These are phyloP conservation scores for Anacardium occidentale DNA, from an alignment of 345 rosid species.

Conservation along the genomic window DNA sequence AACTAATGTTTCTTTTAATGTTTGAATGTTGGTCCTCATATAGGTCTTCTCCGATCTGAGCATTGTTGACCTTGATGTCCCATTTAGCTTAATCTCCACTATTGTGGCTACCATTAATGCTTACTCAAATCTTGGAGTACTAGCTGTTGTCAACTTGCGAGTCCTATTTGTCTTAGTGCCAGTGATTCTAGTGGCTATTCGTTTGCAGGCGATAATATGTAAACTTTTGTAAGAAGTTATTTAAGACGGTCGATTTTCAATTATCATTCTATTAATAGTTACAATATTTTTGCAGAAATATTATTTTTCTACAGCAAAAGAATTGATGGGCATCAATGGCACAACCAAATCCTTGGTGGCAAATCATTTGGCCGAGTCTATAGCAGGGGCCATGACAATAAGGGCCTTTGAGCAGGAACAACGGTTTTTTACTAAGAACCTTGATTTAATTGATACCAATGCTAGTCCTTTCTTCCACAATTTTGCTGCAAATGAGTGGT, in stretches of 20 bases:
- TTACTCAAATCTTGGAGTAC: constrained; percentile 67
- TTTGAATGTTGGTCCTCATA: background rate
- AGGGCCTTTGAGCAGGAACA: constrained; percentile 90
- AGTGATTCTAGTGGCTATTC: constrained; percentile 55
- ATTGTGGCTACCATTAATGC: constrained; percentile 59
- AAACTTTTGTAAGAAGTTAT: background rate
- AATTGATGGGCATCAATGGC: constrained; percentile 87
- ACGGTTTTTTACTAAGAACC: constrained; percentile 70
- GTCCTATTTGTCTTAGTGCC: constrained; percentile 79
- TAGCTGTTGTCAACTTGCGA: constrained; percentile 85
- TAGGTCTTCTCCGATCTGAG: constrained; percentile 88
- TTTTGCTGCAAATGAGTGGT: constrained; percentile 91
- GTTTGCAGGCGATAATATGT: constrained; percentile 60
- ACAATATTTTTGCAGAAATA: constrained; percentile 46
- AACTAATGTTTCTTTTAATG: constrained; percentile 1
- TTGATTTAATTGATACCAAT: constrained; percentile 65
- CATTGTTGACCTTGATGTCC: constrained; percentile 83
- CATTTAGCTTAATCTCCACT: constrained; percentile 64
- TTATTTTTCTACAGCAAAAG: constrained; percentile 80
- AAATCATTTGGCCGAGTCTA: constrained; percentile 91
- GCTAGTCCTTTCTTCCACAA: constrained; percentile 91
- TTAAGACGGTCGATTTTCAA: too few relatives aligned
- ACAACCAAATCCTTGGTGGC: constrained; percentile 91
- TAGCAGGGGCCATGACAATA: constrained; percentile 83
- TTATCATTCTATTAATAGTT: background rate